phyloP scores from a whole-genome alignment of 179 eudicot genomes.

The Carnegiea gigantea region DNA sequence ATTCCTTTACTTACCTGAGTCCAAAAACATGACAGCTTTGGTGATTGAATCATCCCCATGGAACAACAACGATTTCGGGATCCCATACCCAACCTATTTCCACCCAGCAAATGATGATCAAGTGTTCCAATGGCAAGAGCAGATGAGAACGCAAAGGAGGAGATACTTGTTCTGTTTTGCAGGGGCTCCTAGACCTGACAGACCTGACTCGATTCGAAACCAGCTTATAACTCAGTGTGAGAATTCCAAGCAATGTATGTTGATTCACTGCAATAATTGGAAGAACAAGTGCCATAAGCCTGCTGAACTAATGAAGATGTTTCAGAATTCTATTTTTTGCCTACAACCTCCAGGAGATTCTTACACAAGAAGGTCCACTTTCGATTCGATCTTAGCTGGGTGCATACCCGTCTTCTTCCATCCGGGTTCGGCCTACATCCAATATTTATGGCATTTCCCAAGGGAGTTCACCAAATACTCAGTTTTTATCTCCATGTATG shows the following conservation, averaged over 20 bases:
- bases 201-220: constrained; percentile 47
- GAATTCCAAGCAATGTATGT: constrained; percentile 35
- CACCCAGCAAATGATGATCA: constrained; percentile 58
- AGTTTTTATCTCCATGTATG: constrained; percentile 53
- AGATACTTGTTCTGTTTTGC: constrained; percentile 51
- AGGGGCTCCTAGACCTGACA: constrained; percentile 59
- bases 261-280: constrained; percentile 43
- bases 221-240: constrained; percentile 58
- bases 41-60: constrained; percentile 74
- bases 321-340: constrained; percentile 50
- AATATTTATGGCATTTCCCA: constrained; percentile 77
- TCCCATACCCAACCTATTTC: constrained; percentile 78
- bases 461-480: constrained; percentile 51
- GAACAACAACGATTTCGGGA: constrained; percentile 64
- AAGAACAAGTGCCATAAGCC: constrained; percentile 53
- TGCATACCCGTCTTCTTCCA: constrained; percentile 80
- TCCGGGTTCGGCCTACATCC: constrained; percentile 67
- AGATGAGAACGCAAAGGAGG: constrained; percentile 41
- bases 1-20: constrained; percentile 52
- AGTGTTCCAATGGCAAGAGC: constrained; percentile 54
- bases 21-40: constrained; percentile 52
- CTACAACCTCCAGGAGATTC: constrained; percentile 76
- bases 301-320: constrained; percentile 40
- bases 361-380: constrained; percentile 55
- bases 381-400: constrained; percentile 62